These are phyloP conservation scores for Pythium periplocum DNA, from an alignment of 352 stramenopile genomes.

Conservation along the genomic window DNA sequence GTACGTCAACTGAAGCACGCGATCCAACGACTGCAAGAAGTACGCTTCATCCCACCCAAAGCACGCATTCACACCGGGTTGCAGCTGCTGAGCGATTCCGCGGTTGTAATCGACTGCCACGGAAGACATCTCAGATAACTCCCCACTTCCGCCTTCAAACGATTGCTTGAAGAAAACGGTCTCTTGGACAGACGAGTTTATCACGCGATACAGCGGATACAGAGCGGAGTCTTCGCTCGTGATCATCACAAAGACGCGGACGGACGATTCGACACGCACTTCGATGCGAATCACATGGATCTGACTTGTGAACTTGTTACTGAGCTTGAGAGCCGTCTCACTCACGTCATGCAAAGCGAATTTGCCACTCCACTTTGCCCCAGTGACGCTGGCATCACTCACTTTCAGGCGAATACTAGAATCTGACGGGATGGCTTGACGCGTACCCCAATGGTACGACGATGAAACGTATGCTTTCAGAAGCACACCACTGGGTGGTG, in stretches of 20 bases:
- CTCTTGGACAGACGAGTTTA: slow-evolving; percentile 66
- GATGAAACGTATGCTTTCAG: slow-evolving; percentile 40
- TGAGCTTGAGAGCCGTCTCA: slow-evolving; percentile 82
- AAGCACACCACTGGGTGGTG: slow-evolving; percentile 7
- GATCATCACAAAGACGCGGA: slow-evolving; percentile 73
- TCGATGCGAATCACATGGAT: slow-evolving; percentile 80
- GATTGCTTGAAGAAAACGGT: slow-evolving; percentile 80
- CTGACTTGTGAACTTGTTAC: slow-evolving; percentile 69
- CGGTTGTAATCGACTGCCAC: slow-evolving; percentile 38
- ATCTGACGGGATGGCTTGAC: slow-evolving; percentile 49
- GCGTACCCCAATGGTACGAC: slow-evolving; percentile 61
- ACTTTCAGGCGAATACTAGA: slow-evolving; percentile 65
- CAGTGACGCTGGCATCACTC: slow-evolving; percentile 25
- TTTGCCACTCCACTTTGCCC: slow-evolving; percentile 76
- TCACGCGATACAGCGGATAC: slow-evolving; percentile 73
- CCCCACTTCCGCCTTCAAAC: slow-evolving; percentile 47
- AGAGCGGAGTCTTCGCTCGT: slow-evolving; percentile 56
- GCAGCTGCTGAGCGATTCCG: slow-evolving; percentile 57
- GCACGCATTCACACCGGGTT: slow-evolving; percentile 62
- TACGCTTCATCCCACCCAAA: slow-evolving; percentile 87
- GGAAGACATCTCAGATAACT: slow-evolving; percentile 41
- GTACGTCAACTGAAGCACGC: slow-evolving; percentile 59
- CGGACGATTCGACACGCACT: slow-evolving; percentile 62
- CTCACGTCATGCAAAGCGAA: slow-evolving; percentile 81
- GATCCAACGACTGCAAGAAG: slow-evolving; percentile 62